Evolutionary conservation across 2,329 filamentous ascomycete species (phyloP).

Genomic region (Pseudocercospora crystallina): DNA sequence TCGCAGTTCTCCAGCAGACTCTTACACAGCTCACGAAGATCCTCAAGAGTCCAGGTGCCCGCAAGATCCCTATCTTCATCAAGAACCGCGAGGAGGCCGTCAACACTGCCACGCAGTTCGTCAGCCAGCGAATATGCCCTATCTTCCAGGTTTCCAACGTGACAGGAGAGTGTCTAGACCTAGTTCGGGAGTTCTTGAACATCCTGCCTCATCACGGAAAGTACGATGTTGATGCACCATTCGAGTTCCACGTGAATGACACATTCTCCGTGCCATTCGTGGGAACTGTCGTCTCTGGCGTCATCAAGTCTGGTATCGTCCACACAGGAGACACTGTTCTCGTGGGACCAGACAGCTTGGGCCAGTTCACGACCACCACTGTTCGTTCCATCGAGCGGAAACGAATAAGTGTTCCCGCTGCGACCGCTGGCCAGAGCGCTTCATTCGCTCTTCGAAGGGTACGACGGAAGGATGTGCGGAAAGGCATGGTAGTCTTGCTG

Average conservation of each 20-base stretch:
- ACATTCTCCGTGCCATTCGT: slow-evolving; percentile 98
- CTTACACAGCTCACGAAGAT: slow-evolving; percentile 89
- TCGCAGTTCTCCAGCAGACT: slow-evolving; percentile 79
- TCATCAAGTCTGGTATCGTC: slow-evolving; percentile 78
- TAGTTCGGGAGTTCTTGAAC: slow-evolving; percentile 90
- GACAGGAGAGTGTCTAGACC: slow-evolving; percentile 83
- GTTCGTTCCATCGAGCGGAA: slow-evolving; percentile 94
- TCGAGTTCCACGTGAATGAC: slow-evolving; percentile 95
- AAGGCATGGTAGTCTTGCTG: slow-evolving; percentile 95
- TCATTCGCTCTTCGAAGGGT: slow-evolving; percentile 88
- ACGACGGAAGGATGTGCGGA: slow-evolving; percentile 86
- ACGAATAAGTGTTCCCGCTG: slow-evolving; percentile 81
- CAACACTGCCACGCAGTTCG: slow-evolving; percentile 93
- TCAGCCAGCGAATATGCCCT: slow-evolving; percentile 91
- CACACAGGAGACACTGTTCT: slow-evolving; percentile 88
- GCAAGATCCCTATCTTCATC: slow-evolving; percentile 95
- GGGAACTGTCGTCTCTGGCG: slow-evolving; percentile 91
- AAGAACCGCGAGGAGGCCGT: slow-evolving; percentile 88
- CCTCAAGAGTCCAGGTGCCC: slow-evolving; percentile 85
- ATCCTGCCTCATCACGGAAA: slow-evolving; percentile 92
- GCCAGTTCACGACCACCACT: slow-evolving; percentile 82
- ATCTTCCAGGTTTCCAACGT: slow-evolving; percentile 99
- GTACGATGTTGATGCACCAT: slow-evolving; percentile 82
- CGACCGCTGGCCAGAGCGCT: slow-evolving; percentile 86
- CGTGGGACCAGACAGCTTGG: slow-evolving; percentile 85